A percentile compares a stretch with the other conserved stretches of the same genome.
Evolutionary conservation across 192 early-diverging fungal genomes (phyloP).

Genomic region (Coemansia sp.): DNA sequence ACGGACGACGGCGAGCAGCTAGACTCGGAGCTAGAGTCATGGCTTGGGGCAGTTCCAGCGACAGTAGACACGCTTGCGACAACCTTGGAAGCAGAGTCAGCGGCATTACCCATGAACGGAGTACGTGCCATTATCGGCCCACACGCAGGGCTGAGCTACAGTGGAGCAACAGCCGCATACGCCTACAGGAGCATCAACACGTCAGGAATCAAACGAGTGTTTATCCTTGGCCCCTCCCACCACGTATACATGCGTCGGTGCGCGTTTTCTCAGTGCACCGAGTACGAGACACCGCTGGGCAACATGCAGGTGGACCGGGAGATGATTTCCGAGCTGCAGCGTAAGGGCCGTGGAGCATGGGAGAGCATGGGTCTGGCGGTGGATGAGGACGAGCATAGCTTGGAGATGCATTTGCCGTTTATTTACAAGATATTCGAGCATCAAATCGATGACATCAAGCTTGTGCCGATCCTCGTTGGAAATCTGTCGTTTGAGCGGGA

Average conservation of each 20-base stretch:
- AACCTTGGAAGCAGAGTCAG: conserved; percentile 20
- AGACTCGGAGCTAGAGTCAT: conserved; percentile 33
- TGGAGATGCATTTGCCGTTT: conserved; percentile 97
- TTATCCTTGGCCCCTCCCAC: conserved; percentile 94
- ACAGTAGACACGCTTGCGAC: background rate
- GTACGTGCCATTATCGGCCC: conserved; percentile 51
- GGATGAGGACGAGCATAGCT: conserved; percentile 95
- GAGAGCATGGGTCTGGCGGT: conserved; percentile 61
- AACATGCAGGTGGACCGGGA: conserved; percentile 69
- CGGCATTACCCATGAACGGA: conserved; percentile 19
- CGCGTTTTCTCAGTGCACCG: conserved; percentile 70
- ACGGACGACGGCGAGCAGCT: conserved; percentile 47
- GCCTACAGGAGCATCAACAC: conserved; percentile 79
- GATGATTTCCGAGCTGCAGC: conserved; percentile 62
- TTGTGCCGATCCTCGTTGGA: conserved; percentile 93
- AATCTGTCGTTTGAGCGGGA: conserved; percentile 64
- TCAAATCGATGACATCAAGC: conserved; percentile 60
- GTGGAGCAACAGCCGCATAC: conserved; percentile 87
- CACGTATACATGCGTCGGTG: conserved; percentile 81
- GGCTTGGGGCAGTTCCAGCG: conserved; percentile 39
- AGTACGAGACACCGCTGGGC: conserved; percentile 89
- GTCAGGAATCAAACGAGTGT: conserved; percentile 68
- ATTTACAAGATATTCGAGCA: conserved; percentile 78
- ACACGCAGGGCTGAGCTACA: conserved; percentile 92
- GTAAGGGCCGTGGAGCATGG: conserved; percentile 65